Base-by-base conservation (phyloP, 1,139 yeast genomes). In the Yamadazyma dendronema region DNA sequence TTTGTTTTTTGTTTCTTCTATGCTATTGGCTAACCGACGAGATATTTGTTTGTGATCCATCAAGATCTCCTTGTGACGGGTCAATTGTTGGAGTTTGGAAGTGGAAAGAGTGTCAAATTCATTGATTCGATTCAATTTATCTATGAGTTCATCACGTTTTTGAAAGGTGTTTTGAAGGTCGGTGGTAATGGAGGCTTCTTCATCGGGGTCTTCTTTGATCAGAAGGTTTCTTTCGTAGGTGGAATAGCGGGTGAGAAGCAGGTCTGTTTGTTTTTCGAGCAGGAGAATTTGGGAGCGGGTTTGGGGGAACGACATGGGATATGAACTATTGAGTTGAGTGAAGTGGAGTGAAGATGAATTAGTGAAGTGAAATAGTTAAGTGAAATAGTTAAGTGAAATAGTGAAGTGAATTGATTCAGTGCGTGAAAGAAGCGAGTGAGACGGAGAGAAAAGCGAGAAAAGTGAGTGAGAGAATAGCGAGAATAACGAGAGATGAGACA, bases 31-130 rank as follows among this genome's bases (percentile, higher is more conserved):
- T 37, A 90, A 75, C 44, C 85, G 75, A 32, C 65, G 61, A 51
- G 77, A 84, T 43, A 82, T 84, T 35, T 69, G 61, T 59, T 76
- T 71, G 58, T 87, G 94, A 39, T 89, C 95, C 38, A 67, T 74
- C 25, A 88, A 65, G 19, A 78, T 75, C 57, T 89, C 96, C 50
- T 77, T 78, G 57, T 89, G 96, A 41, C 97, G 79, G 39, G 83
- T 79, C 33, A 89, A 65, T 56, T 92, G 97, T 52, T 86, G 92
- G 28, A 81, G 60, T 59, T 87, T 86, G 0, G 92, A 77, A 1
- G 92, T 77, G 2, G 89, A 74, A 5, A 82, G 66, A 13, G 72
- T 56, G 49, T 81, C 84, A 3, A 81, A 67, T 36, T 84, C 88
- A 33, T 79, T 61, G 27, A 70, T 62, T 33, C 73, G 59, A 41